Evolutionary conservation across 108 stramenopile genomes (phyloP), one percentile per base, ranked within the genome.

Genomic region (Nannochloropsis oceanica): DNA sequence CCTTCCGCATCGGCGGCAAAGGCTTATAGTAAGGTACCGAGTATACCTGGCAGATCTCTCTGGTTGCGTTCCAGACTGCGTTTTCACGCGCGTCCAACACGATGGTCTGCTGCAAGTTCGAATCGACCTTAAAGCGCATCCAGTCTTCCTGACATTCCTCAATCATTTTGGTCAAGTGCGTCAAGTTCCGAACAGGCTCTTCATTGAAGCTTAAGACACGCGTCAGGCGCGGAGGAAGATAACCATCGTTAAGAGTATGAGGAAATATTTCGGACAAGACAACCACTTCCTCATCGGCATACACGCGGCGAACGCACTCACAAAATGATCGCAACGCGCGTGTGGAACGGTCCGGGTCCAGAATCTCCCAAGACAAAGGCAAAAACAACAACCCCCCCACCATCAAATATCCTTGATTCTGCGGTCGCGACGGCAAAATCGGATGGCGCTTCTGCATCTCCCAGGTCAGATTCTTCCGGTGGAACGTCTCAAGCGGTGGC

Each of bases 321-420:
- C 59, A 73, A 73, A 73, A 73, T 7, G 59, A 73, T 73, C 59
- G 59, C 59, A 73, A 73, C 0, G 59, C 59, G 18, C 59, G 59
- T 7, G 59, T 73, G 59, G 59, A 73, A n/a, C 59, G 59, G 9
- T 73, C 59, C 22, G 59, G 59, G 59, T 73, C 59, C 59, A 73
- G 59, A 9, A 73, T 73, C 59, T 73, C 59, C 59, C 59, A 73
- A n/a, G 59, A 73, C 59, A 73, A 9, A 5, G 59, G 59, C 79
- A 82, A 82, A 85, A 89, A 86, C 14, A 89, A 85, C 26, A 89
- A 83, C 12, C 88, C 88, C 20, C 88, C 88, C 12, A 83, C 82
- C 11, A 89, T 84, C 44, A 82, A 43, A 84, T 86, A 89, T 7
- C 59, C n/a, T 73, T 73, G 59, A 7, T 73, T 73, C 80, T 44